Base-by-base conservation (phyloP, 768 basidiomycete species). In the Amanita rubescens region DNA sequence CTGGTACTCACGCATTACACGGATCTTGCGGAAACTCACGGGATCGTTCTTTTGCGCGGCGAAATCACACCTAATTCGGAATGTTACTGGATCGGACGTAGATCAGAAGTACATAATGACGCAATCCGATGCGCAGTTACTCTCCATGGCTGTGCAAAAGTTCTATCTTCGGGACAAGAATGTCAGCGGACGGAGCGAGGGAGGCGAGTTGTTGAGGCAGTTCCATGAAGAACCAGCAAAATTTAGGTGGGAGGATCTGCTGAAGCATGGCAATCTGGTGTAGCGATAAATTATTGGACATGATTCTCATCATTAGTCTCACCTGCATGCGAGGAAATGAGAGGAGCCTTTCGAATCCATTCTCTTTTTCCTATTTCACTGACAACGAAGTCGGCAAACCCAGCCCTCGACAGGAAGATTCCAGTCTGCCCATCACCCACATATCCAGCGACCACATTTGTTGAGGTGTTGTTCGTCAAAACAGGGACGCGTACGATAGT, bases 1-100 rank as follows among this genome's bases (percentile, higher is more conserved):
- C 76, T 99, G 22, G 87, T 89, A 20, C 62, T 97, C 35, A 97
- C 94, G 3, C 82, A 90, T 67, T 97, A 98, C 68, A 87, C 94
- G 47, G 94, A 98, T 62, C 71, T 99, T 5, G 81, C 84, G 1
- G 67, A 77, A 24, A 83, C 87, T 3, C 92, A 97, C 62, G 84
- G 81, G 10, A 65, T 88, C 42, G 90, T 97, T 2, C 79, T 99
- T 3, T 74, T 98, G 68, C 77, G 93, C 15, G 96, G 95, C 19
- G 94, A 97, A 69, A 84, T 97, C 55, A 92, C 92, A 0, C 84
- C 90, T 1, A 76, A 83, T 1, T 67, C 80, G 12, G n/a, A 66
- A 73, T 15, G 20, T 24, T 51, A 68, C 67, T 27, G 63, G 66
- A n/a, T 61, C 60, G 30, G 62, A 59, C 8, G 61, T 60, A 12